Base-by-base conservation (phyloP, 768 basidiomycete species). In the Mycena kentingensis region DNA sequence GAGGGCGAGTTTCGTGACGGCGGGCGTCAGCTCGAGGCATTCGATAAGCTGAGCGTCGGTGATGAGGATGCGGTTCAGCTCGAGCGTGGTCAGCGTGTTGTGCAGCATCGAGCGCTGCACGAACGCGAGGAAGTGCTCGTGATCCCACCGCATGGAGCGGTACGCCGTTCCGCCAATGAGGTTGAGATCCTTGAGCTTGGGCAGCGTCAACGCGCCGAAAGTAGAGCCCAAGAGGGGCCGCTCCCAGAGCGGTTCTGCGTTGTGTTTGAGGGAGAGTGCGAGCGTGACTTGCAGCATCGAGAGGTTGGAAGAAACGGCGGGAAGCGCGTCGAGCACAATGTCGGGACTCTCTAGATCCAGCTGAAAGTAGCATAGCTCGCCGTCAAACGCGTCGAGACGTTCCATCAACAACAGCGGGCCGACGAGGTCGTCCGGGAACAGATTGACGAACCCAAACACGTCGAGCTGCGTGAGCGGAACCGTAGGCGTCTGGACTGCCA, bases 391-490 rank as follows among this genome's bases (percentile, higher is more conserved):
- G n/a, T 38, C 37, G 37, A 38, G 37, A 8, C 19, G 37, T 38
- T 19, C 8, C 8, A 38, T 38, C 8, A 38, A 21, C 8, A 19
- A 15, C 13, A 13, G 6, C 21, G 37, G 13, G 13, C 21, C 37
- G 19, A 21, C 37, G 8, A 38, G 37, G 8, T 38, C 37, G 19
- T 38, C n/a, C 37, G 37, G 11, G 19, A 8, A 38, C 8, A 38
- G 37, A 38, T 38, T 38, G 7, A 21, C 21, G 37, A 38, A 38
- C 13, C 37, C 37, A 21, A 38, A 38, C 8, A 18, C n/a, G 6
- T 38, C 13, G 3, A 55, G 29, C 13, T 50, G 49, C 8, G 12
- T 27, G 43, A 39, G 45, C 8, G 54, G 49, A 19, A 55, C 25
- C 1, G 19, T 28, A 2, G 36, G 43, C 2, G 25, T 7, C 2